Evolutionary conservation across 225 moss, liverwort and hornwort genomes (phyloP), one percentile per base, ranked within the genome.

Genomic region (Marchantia polymorpha): DNA sequence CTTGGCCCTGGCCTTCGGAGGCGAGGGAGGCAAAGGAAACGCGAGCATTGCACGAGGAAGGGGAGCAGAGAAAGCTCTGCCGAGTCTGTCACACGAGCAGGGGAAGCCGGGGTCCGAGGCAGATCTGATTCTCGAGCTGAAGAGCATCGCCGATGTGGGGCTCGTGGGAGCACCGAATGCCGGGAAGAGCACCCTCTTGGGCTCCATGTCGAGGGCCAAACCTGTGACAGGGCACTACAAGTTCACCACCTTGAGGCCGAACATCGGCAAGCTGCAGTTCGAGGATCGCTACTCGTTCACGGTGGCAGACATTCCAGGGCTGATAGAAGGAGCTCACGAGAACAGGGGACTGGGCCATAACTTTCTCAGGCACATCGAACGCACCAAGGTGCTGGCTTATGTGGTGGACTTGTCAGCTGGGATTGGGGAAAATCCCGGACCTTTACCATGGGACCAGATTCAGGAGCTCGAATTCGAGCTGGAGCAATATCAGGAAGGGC

Each of bases 81-180:
- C 99, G 53, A 95, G 95, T 60, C 68, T 89, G n/a, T 89, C 93
- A 27, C 99, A 99, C 53, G 99, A 99, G 81, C 68, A 81, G 14
- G 95, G 99, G n/a, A 84, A 76, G 51, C 86, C 83, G 58, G 99
- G 99, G 15, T 95, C 93, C 0, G 93, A 95, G 83, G 95, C 95
- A 69, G 88, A 90, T 56, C 77, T 99, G 78, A 81, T 99, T 27
- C 84, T 99, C 49, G 99, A 99, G 83, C 81, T 99, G 15, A 99
- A 99, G 80, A 87, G 87, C 10, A 84, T 99, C 50, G 99, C 99
- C 70, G 99, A 95, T 81, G 89, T 99, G 60, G 99, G 99, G 10
- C 87, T 99, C 76, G 99, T 99, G 0, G 99, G 99, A 20, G 93
- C 92, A 74, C 99, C 99, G 50, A 99, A 99, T 67, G 99, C 95